Base-by-base conservation (phyloP, 768 basidiomycete genomes). In the Exidia glandulosa region DNA sequence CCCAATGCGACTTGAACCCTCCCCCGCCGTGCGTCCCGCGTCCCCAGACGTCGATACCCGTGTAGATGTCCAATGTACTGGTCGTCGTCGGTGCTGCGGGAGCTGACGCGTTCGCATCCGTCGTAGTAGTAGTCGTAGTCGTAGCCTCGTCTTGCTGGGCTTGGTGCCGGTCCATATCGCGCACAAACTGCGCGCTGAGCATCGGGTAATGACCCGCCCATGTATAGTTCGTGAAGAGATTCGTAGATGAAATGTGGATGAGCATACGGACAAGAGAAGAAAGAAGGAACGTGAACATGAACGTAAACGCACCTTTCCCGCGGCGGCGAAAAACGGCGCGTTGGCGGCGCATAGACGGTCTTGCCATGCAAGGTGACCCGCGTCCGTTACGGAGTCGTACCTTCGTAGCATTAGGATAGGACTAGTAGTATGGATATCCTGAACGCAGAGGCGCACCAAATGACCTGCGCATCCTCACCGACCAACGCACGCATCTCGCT, bases 201-300 rank as follows among this genome's bases (percentile, higher is more conserved):
- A 37, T 9, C 9, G 36, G 36, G 19, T 37, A 37, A 19, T 37
- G 60, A 25, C 30, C 31, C 23, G 60, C 57, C 60, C 60, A 61
- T 19, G 82, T 84, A 66, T 92, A 92, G 68, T 91, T 92, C 4
- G 86, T 81, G 71, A 93, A 93, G 59, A 92, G n/a, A n/a, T n/a
- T n/a, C n/a, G n/a, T n/a, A n/a, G n/a, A n/a, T n/a, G n/a, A n/a
- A n/a, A n/a, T n/a, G n/a, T n/a, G n/a, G n/a, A n/a, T n/a, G n/a
- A n/a, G n/a, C n/a, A n/a, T n/a, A n/a, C n/a, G n/a, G n/a, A n/a
- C n/a, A n/a, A n/a, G n/a, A n/a, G n/a, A n/a, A n/a, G n/a, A n/a
- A n/a, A n/a, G n/a, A n/a, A n/a, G n/a, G n/a, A n/a, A n/a, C n/a
- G n/a, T n/a, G n/a, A n/a, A n/a, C n/a, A n/a, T n/a, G n/a, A n/a